Evolutionary conservation across 257 asterid species (phyloP), one percentile per base, ranked within the genome.

Genomic region (Thymus mandschuricus): DNA sequence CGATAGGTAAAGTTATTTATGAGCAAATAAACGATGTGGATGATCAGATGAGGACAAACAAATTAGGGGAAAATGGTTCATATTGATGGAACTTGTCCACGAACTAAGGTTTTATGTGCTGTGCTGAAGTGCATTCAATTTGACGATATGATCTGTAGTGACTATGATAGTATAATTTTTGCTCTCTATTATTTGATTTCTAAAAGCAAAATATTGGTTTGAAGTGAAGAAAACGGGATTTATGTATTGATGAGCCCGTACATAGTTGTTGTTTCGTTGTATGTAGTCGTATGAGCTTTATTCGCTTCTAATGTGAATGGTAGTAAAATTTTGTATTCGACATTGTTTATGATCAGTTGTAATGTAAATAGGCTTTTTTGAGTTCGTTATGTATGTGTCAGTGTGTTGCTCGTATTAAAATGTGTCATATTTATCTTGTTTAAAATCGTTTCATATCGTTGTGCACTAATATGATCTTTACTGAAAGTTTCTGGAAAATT

Each of bases 21-120:
- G 61, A 55, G 44, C 54, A 45, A 55, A 33, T 66, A 55, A 73
- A 55, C 2, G 52, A 52, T 29, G 49, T 1, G n/a, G 60, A 44
- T 3, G 44, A 40, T 1, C 33, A 4, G 60, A 44, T 3, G 44
- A 40, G 4, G 54, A 4, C 11, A 12, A 44, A 31, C 27, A 49
- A 44, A 43, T 64, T 5, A 7, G 41, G 49, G 51, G 67, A 44
- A 56, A 30, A 44, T 33, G 65, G 21, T 51, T 54, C 66, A 50
- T n/a, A 61, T 43, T 54, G 71, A 68, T 13, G 3, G n/a, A 60
- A 71, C 49, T 11, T 15, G 29, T 58, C 60, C n/a, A n/a, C 10
- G 59, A 69, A 59, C 38, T 46, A 10, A 56, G 55, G 45, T 1
- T 40, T 71, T 71, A 50, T 71, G 21, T 60, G 43, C 60, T 71